Percentiles rank a stretch among this genome's conserved stretches.
Conservation (phyloP, 2,329 filamentous ascomycete species). For the Xylaria digitata region DNA sequence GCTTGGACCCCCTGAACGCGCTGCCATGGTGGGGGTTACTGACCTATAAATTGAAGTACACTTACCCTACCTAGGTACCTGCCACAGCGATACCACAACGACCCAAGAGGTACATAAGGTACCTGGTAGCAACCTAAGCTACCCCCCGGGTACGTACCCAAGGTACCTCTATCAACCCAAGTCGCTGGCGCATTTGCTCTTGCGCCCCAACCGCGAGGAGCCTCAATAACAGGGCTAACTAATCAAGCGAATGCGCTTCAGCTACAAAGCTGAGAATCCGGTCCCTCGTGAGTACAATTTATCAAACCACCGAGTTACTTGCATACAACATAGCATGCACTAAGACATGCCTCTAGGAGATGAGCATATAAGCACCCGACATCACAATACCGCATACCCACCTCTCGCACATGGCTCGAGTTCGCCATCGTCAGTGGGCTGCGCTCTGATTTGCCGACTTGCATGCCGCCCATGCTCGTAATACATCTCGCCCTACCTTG, state of each 20-base stretch:
- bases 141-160: not conserved
- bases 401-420: constrained; percentile 20
- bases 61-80: too few species aligned
- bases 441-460: constrained; percentile 24
- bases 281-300: not conserved
- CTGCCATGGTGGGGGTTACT: too few species aligned
- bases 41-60: too few species aligned
- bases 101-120: too few species aligned
- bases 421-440: constrained; percentile 24
- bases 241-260: constrained; percentile 12
- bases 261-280: not conserved
- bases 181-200: not conserved
- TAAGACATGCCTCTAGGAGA: constrained; percentile 6
- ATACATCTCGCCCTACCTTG: constrained; percentile 26
- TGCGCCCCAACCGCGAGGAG: not conserved
- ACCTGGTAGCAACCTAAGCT: too few species aligned
- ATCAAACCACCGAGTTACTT: not conserved
- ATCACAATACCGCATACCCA: not conserved
- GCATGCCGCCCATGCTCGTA: constrained; percentile 39
- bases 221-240: constrained; percentile 1
- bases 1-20: too few species aligned
- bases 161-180: not conserved
- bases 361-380: constrained; percentile 7
- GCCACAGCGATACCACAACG: too few species aligned
- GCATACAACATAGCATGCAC: not conserved